Conservation (phyloP, 2,329 filamentous ascomycete genomes). For the Davidsoniella neocaledoniae region DNA sequence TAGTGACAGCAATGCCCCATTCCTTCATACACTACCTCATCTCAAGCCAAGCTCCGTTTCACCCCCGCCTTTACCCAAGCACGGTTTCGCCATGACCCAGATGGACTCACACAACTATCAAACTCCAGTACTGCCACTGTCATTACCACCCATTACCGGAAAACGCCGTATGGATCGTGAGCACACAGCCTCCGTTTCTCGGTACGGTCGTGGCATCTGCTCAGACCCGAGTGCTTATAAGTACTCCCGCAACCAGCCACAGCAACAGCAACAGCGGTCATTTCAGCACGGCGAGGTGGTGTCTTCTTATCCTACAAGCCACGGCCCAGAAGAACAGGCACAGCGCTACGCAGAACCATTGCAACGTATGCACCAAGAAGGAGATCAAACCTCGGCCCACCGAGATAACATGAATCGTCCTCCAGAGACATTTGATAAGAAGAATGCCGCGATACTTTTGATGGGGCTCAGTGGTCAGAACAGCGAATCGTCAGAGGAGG, state of each 20-base stretch:
- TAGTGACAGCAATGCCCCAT: background rate
- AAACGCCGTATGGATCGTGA: conserved; percentile 9
- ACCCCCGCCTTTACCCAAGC: background rate
- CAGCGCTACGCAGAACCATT: too few species aligned
- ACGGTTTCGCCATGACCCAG: background rate
- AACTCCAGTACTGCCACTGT: background rate
- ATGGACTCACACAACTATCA: background rate
- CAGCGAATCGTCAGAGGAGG: conserved; percentile 13
- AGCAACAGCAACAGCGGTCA: too few species aligned
- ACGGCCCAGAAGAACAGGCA: too few species aligned
- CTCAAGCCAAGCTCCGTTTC: conserved; percentile 3
- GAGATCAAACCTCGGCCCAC: too few species aligned
- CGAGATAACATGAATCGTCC: too few species aligned
- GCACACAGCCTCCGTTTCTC: conserved; percentile 1
- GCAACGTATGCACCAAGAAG: too few species aligned
- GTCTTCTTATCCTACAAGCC: too few species aligned
- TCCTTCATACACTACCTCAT: background rate
- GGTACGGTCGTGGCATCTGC: conserved; percentile 4
- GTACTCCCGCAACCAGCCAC: background rate
- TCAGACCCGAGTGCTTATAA: conserved; percentile 4
- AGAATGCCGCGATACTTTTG: conserved; percentile 28
- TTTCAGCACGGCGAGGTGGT: too few species aligned
- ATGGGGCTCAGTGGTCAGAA: conserved; percentile 31
- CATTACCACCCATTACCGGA: background rate
- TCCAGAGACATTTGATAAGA: conserved; percentile 21